phyloP scores from a whole-genome alignment of 2,329 filamentous ascomycete species.

The Aureobasidium musti region DNA sequence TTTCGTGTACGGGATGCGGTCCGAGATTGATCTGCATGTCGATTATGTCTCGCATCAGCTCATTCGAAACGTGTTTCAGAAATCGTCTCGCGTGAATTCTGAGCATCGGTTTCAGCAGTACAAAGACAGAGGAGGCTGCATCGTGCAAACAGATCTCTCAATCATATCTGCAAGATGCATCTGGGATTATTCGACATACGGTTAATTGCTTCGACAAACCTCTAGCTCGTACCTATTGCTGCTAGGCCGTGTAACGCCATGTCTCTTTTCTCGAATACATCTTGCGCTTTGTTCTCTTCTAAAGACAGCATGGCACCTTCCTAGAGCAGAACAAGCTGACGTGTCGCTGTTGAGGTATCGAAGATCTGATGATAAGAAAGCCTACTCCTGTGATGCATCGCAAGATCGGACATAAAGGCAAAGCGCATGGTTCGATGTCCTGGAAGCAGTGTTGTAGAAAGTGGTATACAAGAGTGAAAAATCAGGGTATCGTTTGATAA shows the following conservation, averaged over 20 bases:
- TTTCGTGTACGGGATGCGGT: conserved; percentile 1
- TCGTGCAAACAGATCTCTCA: neutral
- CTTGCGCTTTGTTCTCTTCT: neutral
- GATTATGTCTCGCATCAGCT: conserved; percentile 25
- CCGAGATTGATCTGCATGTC: conserved; percentile 17
- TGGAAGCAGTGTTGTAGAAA: neutral
- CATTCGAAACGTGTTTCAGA: conserved; percentile 18
- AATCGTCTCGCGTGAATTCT: neutral
- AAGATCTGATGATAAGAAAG: neutral
- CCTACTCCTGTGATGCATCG: neutral
- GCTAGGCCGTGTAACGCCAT: neutral
- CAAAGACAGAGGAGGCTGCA: conserved; percentile 7
- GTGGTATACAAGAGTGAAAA: neutral
- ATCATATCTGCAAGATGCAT: conserved; percentile 3
- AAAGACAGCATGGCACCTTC: neutral
- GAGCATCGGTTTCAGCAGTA: conserved; percentile 20
- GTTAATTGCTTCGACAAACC: neutral
- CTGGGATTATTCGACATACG: neutral
- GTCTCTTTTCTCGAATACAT: neutral
- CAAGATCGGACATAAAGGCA: neutral
- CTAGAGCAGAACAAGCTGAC: neutral
- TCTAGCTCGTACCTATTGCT: neutral
- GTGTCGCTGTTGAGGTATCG: neutral
- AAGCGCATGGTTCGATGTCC: neutral
- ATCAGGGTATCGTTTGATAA: neutral